Evolutionary conservation across 257 asterid species (phyloP).

Genomic region (Craterostigma plantagineum): DNA sequence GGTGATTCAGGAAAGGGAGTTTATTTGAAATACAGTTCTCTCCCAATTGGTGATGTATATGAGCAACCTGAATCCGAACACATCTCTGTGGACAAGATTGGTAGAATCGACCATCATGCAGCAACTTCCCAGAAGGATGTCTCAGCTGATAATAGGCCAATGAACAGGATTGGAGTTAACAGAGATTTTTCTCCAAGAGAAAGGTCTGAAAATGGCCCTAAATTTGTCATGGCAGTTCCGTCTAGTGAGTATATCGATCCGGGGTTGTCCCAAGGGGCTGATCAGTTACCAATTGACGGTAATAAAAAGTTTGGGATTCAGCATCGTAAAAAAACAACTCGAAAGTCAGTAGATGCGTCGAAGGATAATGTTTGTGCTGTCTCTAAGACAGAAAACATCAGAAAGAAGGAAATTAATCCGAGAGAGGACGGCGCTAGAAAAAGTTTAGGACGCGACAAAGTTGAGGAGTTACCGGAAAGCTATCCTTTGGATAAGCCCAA

Average conservation of each 20-base stretch:
- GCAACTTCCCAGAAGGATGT: slow-evolving; percentile 17
- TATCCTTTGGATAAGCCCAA: slow-evolving; percentile 23
- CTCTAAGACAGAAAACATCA: slow-evolving; percentile 18
- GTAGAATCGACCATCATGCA: slow-evolving; percentile 8
- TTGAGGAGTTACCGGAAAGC: slow-evolving; percentile 17
- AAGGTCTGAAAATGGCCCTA: slow-evolving; percentile 4
- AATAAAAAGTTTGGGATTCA: slow-evolving; percentile 30
- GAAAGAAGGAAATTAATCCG: slow-evolving; percentile 17
- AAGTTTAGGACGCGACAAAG: slow-evolving; percentile 8
- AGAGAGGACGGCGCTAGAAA: too few species aligned
- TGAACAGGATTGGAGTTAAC: slow-evolving; percentile 12
- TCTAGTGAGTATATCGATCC: slow-evolving; percentile 18
- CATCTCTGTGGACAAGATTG: slow-evolving; percentile 21
- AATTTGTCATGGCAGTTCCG: slow-evolving; percentile 14
- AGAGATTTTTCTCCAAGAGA: slow-evolving; percentile 8
- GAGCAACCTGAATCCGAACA: slow-evolving; percentile 17
- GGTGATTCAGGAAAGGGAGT: too few species aligned
- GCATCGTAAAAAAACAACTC: slow-evolving; percentile 21
- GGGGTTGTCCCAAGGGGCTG: slow-evolving; percentile 13
- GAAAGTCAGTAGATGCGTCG: slow-evolving; percentile 14
- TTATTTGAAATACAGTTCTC: slow-evolving; percentile 15
- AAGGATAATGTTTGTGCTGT: slow-evolving; percentile 19
- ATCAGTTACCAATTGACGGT: slow-evolving; percentile 23
- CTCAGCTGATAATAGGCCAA: slow-evolving; percentile 18
- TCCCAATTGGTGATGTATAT: slow-evolving; percentile 15